phyloP scores from a whole-genome alignment of 2,329 filamentous ascomycete genomes.

The Aureobasidium sp. region DNA sequence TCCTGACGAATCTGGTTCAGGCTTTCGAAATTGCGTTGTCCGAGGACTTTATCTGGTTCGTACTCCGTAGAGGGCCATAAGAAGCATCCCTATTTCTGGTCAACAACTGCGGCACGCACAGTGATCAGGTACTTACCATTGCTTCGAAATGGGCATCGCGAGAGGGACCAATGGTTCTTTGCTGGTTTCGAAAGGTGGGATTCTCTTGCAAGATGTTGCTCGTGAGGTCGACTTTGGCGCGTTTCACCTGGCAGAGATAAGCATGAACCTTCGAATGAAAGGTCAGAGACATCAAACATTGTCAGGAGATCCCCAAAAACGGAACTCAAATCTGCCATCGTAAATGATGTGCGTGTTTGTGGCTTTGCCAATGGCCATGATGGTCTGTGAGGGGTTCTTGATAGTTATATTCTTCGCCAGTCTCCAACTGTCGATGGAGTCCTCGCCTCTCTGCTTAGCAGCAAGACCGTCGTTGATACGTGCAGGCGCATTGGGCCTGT shows the following conservation, averaged over 20 bases:
- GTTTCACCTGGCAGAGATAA: neutral
- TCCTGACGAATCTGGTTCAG: constrained; percentile 39
- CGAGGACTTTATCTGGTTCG: constrained; percentile 34
- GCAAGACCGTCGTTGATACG: neutral
- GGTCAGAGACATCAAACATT: neutral
- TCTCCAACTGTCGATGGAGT: neutral
- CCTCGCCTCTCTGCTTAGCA: neutral
- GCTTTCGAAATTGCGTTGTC: constrained; percentile 32
- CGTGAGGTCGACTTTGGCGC: neutral
- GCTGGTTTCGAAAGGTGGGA: neutral
- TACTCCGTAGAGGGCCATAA: constrained; percentile 41
- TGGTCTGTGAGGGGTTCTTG: neutral
- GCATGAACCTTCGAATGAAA: neutral
- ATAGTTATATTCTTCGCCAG: neutral
- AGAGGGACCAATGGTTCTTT: neutral
- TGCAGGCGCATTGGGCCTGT: neutral
- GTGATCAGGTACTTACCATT: neutral
- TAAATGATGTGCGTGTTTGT: neutral
- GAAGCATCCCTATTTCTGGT: constrained; percentile 24
- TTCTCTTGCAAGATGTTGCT: constrained; percentile 5
- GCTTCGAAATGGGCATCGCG: neutral
- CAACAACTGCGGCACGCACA: neutral
- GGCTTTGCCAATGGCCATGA: neutral
- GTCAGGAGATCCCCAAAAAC: neutral
- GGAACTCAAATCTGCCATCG: neutral